These are phyloP conservation scores for Cladosporium velox DNA, from an alignment of 2,329 filamentous ascomycete genomes.

Conservation along the genomic window DNA sequence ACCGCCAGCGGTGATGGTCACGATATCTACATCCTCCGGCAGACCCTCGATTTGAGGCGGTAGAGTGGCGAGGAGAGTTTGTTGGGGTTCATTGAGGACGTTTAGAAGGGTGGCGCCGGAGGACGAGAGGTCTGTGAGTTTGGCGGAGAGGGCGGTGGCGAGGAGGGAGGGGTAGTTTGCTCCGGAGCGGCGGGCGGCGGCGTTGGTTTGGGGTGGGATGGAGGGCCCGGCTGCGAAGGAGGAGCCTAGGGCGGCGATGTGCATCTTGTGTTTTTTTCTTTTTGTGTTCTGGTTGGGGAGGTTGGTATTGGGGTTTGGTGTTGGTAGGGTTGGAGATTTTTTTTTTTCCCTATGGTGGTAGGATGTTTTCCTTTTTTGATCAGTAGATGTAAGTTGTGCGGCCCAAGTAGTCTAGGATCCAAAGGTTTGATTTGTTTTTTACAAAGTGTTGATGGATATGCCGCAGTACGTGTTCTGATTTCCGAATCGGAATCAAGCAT, in stretches of 20 bases:
- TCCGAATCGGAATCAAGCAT: no score
- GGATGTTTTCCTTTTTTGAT: no score
- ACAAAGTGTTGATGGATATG: no score
- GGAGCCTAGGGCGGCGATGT: slow-evolving; percentile 25
- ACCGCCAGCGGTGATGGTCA: slow-evolving; percentile 43
- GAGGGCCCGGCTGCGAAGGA: slow-evolving; percentile 36
- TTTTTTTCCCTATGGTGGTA: no score
- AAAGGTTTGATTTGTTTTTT: no score
- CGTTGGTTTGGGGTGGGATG: slow-evolving; percentile 38
- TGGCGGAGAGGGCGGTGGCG: slow-evolving; percentile 34
- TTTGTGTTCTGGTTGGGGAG: no score
- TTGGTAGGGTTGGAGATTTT: no score
- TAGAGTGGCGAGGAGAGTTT: slow-evolving; percentile 31
- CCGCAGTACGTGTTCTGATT: no score
- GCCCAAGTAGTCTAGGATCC: no score
- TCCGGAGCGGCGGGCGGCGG: slow-evolving; percentile 37
- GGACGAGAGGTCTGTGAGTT: slow-evolving; percentile 32
- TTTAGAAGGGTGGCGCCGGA: slow-evolving; percentile 44
- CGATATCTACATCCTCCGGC: slow-evolving; percentile 40
- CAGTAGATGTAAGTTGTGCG: no score
- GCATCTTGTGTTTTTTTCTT: slow-evolving; percentile 8
- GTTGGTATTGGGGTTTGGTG: no score
- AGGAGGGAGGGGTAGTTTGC: slow-evolving; percentile 43
- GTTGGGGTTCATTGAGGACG: slow-evolving; percentile 41
- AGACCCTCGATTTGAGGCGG: slow-evolving; percentile 41